Evolutionary conservation across 2,329 filamentous ascomycete species (phyloP).

Genomic region (Clarireedia sp.): DNA sequence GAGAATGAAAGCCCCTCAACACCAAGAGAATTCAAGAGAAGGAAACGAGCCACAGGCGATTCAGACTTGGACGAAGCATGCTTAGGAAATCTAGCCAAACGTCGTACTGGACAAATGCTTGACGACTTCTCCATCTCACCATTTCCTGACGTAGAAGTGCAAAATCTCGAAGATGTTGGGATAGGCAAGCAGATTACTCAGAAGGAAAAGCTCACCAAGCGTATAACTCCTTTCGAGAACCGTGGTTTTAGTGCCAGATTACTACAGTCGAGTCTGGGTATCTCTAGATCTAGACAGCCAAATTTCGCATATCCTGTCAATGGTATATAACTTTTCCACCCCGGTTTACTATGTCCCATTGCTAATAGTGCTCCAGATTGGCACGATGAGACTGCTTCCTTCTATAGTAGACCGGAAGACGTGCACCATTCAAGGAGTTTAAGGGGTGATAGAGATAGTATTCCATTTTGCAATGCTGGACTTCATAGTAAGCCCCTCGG

Average conservation of each 20-base stretch:
- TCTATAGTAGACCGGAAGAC: constrained; percentile 26
- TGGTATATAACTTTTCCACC: constrained; percentile 18
- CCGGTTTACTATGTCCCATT: background rate
- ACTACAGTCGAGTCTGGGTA: constrained; percentile 21
- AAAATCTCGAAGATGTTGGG: constrained; percentile 7
- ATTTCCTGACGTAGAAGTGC: constrained; percentile 3
- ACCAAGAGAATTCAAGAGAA: constrained; percentile 27
- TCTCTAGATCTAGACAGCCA: constrained; percentile 14
- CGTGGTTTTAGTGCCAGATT: constrained; percentile 23
- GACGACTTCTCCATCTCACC: constrained; percentile 22
- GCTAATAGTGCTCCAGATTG: constrained; percentile 23
- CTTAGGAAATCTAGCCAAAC: background rate
- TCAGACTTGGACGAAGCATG: background rate
- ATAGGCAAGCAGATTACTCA: background rate
- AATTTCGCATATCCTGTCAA: constrained; percentile 24
- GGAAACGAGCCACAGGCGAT: constrained; percentile 22
- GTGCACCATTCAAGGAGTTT: constrained; percentile 25
- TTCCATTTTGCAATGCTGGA: constrained; percentile 59
- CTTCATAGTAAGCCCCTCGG: constrained; percentile 49
- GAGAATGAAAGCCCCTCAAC: constrained; percentile 22
- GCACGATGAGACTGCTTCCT: constrained; percentile 27
- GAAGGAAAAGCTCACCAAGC: constrained; percentile 12
- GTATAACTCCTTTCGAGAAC: constrained; percentile 19
- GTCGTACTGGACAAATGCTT: constrained; percentile 7
- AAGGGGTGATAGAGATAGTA: constrained; percentile 19